Evolutionary conservation across 768 basidiomycete genomes (phyloP), one percentile per base, ranked within the genome.

Genomic region (Lepiota subincarnata): DNA sequence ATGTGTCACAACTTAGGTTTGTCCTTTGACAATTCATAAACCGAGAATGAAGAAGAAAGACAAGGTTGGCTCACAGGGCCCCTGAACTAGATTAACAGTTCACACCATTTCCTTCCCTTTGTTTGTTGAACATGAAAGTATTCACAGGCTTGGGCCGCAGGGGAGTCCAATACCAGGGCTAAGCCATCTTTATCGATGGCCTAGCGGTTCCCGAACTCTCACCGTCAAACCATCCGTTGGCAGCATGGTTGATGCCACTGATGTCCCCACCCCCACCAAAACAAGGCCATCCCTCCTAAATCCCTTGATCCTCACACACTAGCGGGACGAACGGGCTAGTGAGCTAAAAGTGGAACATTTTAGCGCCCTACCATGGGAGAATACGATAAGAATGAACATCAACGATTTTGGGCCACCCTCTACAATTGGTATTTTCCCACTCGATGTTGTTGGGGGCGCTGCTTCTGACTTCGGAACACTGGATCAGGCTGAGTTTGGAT

Each of bases 261-360:
- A 24, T 46, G 26, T 46, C 20, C 24, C 40, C 26, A 16, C 22
- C 6, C n/a, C 31, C 5, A 10, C 26, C 42, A 22, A 22, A 16
- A 12, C 22, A 42, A 46, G 10, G 31, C 40, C 38, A 36, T 22
- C 19, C 52, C 43, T 39, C 53, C 19, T 47, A 41, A 41, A 52
- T 19, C 36, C 50, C 50, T 20, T n/a, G 18, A 24, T 43, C 24
- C 53, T 54, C 53, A 34, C 53, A 54, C 53, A 47, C 45, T 54
- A 47, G 37, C 24, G 44, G 39, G 16, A 16, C 37, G 4, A 31
- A 31, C 35, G 12, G 44, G 11, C 18, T 34, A 42, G 31, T 10
- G 38, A 14, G n/a, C 36, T 31, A 39, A 53, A 53, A 39, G 38
- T 46, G 46, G 46, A 14, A 22, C 53, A 22, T 31, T 26, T 31